Evolutionary conservation across 495 filamentous ascomycete genomes (phyloP).

Genomic region (Xanthoparmelia taractica): DNA sequence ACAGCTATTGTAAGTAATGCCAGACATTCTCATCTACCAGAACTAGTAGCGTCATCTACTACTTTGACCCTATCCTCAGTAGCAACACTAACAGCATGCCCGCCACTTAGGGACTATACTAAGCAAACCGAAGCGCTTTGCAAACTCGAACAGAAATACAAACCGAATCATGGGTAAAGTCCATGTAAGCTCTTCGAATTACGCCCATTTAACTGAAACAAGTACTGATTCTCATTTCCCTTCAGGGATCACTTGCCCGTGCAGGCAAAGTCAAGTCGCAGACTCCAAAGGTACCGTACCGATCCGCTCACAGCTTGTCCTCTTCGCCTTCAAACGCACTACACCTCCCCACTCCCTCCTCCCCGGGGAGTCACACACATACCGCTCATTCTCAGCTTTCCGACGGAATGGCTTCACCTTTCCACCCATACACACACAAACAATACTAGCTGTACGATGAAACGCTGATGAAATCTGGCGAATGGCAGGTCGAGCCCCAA

Average conservation of each 20-base stretch:
- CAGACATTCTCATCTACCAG: not conserved
- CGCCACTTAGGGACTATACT: slow-evolving; percentile 2
- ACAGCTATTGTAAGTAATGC: not conserved
- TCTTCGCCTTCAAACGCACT: slow-evolving; percentile 16
- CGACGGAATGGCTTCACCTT: not conserved
- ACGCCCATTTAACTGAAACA: not conserved
- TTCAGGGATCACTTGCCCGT: slow-evolving; percentile 74
- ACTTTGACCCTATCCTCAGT: no score
- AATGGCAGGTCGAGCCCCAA: slow-evolving; percentile 70
- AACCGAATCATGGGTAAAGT: slow-evolving; percentile 78
- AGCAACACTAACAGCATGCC: not conserved
- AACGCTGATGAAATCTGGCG: slow-evolving; percentile 22
- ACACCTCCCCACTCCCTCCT: no score
- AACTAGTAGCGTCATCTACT: not conserved
- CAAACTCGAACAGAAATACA: slow-evolving; percentile 11
- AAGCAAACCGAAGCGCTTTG: not conserved
- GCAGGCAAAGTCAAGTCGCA: slow-evolving; percentile 94
- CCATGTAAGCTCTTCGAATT: slow-evolving; percentile 37
- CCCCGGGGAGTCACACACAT: not conserved
- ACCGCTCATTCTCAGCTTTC: not conserved
- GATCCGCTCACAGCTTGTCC: slow-evolving; percentile 13
- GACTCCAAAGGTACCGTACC: slow-evolving; percentile 68
- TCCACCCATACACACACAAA: not conserved
- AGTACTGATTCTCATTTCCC: not conserved
- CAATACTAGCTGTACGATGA: not conserved